A percentile compares a stretch with the other conserved stretches of the same genome.
These are phyloP conservation scores for Apodospora peruviana DNA, from an alignment of 495 filamentous ascomycete species.

Conservation along the genomic window DNA sequence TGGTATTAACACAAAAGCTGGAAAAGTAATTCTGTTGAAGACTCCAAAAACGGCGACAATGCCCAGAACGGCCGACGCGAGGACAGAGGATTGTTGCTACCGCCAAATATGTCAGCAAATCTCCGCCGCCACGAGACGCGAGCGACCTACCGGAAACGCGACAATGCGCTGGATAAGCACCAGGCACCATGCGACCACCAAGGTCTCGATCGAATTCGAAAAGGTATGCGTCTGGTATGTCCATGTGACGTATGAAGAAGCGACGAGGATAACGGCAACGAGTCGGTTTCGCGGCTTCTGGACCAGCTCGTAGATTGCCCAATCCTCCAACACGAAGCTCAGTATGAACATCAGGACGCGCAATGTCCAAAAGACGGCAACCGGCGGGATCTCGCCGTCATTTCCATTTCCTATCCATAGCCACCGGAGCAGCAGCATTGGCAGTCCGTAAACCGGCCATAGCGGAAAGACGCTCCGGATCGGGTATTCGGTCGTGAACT, in stretches of 20 bases:
- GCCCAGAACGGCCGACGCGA: slow-evolving; percentile 70
- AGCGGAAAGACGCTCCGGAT: slow-evolving; percentile 93
- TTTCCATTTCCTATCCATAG: slow-evolving; percentile 62
- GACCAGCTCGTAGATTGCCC: slow-evolving; percentile 89
- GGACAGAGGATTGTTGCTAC: slow-evolving; percentile 65
- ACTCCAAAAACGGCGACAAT: slow-evolving; percentile 76
- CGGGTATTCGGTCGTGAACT: slow-evolving; percentile 79
- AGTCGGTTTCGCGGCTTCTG: slow-evolving; percentile 65
- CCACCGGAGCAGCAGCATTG: slow-evolving; percentile 87
- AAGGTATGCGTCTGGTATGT: slow-evolving; percentile 98
- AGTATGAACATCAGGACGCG: slow-evolving; percentile 84
- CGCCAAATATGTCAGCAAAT: slow-evolving; percentile 10
- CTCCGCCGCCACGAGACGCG: neutral
- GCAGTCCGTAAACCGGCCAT: slow-evolving; percentile 89
- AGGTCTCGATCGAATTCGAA: slow-evolving; percentile 93
- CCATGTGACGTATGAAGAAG: slow-evolving; percentile 97
- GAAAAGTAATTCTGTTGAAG: slow-evolving; percentile 96
- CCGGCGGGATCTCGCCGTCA: slow-evolving; percentile 56
- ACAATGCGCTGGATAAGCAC: slow-evolving; percentile 83
- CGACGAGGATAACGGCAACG: slow-evolving; percentile 70
- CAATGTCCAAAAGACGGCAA: slow-evolving; percentile 81
- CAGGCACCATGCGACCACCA: slow-evolving; percentile 85
- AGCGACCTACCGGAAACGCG: slow-evolving; percentile 59
- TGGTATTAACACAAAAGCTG: slow-evolving; percentile 80
- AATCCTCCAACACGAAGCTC: slow-evolving; percentile 95